Percentiles rank a stretch among this genome's conserved stretches.
Evolutionary conservation across 352 stramenopile genomes (phyloP).

Genomic region (Globisporangium echinulatum): DNA sequence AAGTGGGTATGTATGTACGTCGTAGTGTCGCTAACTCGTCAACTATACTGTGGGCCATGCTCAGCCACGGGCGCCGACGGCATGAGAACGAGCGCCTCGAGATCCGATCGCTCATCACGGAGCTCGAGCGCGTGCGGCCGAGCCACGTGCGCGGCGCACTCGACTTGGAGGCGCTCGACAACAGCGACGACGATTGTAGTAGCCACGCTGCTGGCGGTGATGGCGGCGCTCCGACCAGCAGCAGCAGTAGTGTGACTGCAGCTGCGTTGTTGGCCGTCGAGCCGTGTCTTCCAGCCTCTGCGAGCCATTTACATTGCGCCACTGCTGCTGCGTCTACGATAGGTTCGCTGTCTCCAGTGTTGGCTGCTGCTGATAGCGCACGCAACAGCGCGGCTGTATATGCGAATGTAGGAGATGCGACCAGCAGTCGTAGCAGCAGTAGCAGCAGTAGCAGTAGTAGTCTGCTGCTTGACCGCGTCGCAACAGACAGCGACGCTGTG

Average conservation of each 20-base stretch:
- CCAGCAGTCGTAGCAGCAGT: too few relatives aligned
- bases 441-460: background rate
- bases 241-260: background rate
- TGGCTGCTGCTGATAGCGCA: too few relatives aligned
- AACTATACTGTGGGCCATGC: too few relatives aligned
- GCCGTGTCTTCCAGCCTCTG: conserved; percentile 18
- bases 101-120: conserved; percentile 45
- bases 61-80: conserved; percentile 16
- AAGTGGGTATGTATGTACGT: background rate
- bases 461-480: background rate
- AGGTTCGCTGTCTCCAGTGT: too few relatives aligned
- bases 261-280: conserved; percentile 1
- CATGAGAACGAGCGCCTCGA: conserved; percentile 43
- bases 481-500: conserved; percentile 23
- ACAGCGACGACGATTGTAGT: background rate
- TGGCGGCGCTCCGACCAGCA: background rate
- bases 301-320: conserved; percentile 1
- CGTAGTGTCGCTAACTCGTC: too few relatives aligned
- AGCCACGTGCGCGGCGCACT: conserved; percentile 9
- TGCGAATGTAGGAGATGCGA: too few relatives aligned
- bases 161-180: conserved; percentile 19
- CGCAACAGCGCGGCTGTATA: too few relatives aligned
- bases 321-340: background rate
- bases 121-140: conserved; percentile 49
- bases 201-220: too few relatives aligned